These are phyloP conservation scores for Gastroboletus turbinatus DNA, from an alignment of 1,284 basidiomycete species.

Conservation along the genomic window DNA sequence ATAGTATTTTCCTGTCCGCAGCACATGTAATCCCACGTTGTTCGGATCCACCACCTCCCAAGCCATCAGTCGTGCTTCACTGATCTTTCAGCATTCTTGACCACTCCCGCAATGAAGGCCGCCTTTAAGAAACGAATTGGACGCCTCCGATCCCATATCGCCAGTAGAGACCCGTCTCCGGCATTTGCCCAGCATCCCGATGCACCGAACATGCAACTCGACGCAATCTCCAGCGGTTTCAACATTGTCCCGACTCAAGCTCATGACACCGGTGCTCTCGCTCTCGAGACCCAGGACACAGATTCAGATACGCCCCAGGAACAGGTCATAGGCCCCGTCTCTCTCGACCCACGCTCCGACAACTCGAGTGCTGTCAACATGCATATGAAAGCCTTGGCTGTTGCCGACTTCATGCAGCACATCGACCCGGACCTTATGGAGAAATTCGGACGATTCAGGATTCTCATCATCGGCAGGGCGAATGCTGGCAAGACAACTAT, in stretches of 20 bases:
- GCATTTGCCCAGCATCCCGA: neutral
- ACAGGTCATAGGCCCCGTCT: too few species aligned
- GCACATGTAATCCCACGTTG: neutral
- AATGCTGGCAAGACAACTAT: neutral
- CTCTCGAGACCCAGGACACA: too few species aligned
- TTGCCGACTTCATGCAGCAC: too few species aligned
- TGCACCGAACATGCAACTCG: too few species aligned
- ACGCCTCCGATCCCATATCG: neutral
- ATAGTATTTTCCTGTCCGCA: too few species aligned
- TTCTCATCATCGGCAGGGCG: neutral
- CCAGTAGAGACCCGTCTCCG: neutral
- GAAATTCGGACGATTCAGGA: too few species aligned
- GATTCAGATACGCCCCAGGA: too few species aligned
- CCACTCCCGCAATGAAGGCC: neutral
- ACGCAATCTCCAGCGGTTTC: too few species aligned
- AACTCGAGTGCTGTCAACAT: neutral
- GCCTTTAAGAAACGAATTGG: neutral
- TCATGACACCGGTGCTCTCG: neutral
- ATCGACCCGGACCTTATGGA: too few species aligned
- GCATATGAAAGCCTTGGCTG: too few species aligned
- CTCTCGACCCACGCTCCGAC: neutral
- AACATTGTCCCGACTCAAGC: too few species aligned
- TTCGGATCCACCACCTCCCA: neutral
- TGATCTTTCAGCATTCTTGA: neutral
- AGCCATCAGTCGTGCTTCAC: neutral